Base-by-base conservation (phyloP, 805 yeast species). In the Candida piceae region DNA sequence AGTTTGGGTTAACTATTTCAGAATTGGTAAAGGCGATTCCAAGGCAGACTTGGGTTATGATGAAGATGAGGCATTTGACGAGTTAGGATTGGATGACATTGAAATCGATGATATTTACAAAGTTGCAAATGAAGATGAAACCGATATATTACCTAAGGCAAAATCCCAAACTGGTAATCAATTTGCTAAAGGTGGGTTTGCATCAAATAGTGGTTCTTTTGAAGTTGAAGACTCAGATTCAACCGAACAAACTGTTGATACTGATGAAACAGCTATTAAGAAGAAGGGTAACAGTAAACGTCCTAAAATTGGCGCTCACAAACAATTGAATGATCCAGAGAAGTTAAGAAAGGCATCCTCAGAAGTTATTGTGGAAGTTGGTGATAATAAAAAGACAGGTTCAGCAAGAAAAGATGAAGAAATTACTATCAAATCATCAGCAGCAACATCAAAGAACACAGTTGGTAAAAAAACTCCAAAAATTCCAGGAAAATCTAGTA, bases 1-100 rank as follows among this genome's bases (percentile, higher is more conserved):
- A 31, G 46, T 75, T 7, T 77, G 83, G 83, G 72, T 72, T 27
- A 59, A 65, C 15, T 62, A 60, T 36, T 70, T 63, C 39, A 57
- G 53, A 16, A 32, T 46, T 13, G 61, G 52, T 12, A 39, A 45
- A 18, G 41, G 46, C 10, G 50, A 44, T 5, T 35, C 42, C 12
- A 46, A 45, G 29, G 32, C 49, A 4, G 60, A 56, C 40, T 33
- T 41, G 4, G 62, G 61, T 8, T 50, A 50, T 28, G 46, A 49
- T 34, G 62, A 57, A 41, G 62, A 57, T 41, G 60, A 55, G 27
- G 54, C 54, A 3, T 52, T 39, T 35, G 62, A 57, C 41, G 62
- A 57, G 32, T 41, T 57, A 27, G 58, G 58, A 15, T 41, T 57
- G 18, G 56, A 50, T 34, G 44, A 45, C 6, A 19, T 30, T 24